A percentile compares a stretch with the other conserved stretches of the same genome.
Conservation (phyloP, 257 asterid genomes). For the Lantana camara region DNA sequence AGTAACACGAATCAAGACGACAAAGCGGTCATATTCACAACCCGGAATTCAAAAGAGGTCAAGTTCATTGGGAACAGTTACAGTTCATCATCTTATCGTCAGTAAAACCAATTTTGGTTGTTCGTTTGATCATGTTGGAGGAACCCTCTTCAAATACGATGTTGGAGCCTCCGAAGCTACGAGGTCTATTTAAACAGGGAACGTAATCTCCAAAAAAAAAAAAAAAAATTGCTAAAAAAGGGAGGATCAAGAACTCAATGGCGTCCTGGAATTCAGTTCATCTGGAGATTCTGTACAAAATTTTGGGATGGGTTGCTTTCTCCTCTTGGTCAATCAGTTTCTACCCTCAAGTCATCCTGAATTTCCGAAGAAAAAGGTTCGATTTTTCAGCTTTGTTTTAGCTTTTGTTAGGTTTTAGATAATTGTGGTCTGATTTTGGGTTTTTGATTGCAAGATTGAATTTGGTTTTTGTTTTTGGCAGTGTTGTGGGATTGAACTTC, state of each 20-base stretch:
- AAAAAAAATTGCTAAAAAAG: background rate
- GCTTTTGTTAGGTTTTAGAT: background rate
- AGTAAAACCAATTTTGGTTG: background rate
- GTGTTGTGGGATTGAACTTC: conserved; percentile 94
- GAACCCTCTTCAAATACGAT: too few relatives aligned
- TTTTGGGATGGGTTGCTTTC: conserved; percentile 87
- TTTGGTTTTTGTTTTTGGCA: conserved; percentile 31
- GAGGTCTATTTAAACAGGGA: background rate
- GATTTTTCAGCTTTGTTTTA: background rate
- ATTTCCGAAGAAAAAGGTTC: conserved; percentile 87
- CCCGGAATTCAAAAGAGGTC: background rate
- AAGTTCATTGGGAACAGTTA: conserved; percentile 18
- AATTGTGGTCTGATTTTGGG: background rate
- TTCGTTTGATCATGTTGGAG: background rate
- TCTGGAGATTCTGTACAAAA: conserved; percentile 63
- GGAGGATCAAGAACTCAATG: conserved; percentile 28
- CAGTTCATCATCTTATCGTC: background rate
- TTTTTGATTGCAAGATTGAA: background rate
- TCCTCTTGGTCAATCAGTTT: conserved; percentile 89
- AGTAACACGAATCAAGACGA: conserved; percentile 31
- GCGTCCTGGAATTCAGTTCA: conserved; percentile 76
- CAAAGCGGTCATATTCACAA: conserved; percentile 30
- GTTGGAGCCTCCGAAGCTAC: background rate
- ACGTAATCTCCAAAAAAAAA: background rate
- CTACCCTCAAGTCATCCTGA: conserved; percentile 82